These are phyloP conservation scores for Hamamelis virginiana DNA, from an alignment of 164 flowering plant genomes.

Conservation along the genomic window DNA sequence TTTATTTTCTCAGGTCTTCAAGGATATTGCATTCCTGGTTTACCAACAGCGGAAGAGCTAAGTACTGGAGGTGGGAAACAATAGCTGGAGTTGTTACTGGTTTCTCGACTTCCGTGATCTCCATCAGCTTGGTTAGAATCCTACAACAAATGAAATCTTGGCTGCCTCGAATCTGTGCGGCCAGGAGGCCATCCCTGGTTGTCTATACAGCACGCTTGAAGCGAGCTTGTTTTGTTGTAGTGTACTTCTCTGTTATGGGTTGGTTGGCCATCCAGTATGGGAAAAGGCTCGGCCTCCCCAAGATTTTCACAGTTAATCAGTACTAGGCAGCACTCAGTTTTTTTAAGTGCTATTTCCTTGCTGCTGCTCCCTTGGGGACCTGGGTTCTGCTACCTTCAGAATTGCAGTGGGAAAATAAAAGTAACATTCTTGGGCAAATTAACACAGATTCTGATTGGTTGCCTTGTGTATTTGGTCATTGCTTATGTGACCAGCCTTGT, in stretches of 20 bases:
- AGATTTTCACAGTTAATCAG: slow-evolving; percentile 7
- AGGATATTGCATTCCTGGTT: slow-evolving; percentile 35
- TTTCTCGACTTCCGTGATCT: slow-evolving; percentile 42
- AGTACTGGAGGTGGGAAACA: slow-evolving; percentile 35
- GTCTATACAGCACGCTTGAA: slow-evolving; percentile 19
- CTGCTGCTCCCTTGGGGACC: neutral
- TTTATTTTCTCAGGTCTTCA: slow-evolving; percentile 37
- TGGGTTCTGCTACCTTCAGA: neutral
- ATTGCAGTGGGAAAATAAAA: neutral
- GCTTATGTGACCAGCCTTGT: neutral
- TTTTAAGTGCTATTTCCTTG: slow-evolving; percentile 5
- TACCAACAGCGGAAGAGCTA: slow-evolving; percentile 19
- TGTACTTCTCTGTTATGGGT: slow-evolving; percentile 51
- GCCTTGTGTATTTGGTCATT: slow-evolving; percentile 8
- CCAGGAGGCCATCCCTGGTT: slow-evolving; percentile 10
- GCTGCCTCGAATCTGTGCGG: slow-evolving; percentile 13
- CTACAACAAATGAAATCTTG: slow-evolving; percentile 27
- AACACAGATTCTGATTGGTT: neutral
- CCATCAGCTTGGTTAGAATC: slow-evolving; percentile 32
- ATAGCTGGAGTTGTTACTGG: slow-evolving; percentile 53
- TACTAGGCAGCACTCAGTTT: slow-evolving; percentile 21
- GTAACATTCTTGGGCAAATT: neutral
- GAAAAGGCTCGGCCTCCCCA: slow-evolving; percentile 46
- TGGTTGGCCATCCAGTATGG: slow-evolving; percentile 59
- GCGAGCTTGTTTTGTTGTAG: slow-evolving; percentile 50